Evolutionary conservation across 768 basidiomycete species (phyloP), one percentile per base, ranked within the genome.

Genomic region (Suillus lakei): DNA sequence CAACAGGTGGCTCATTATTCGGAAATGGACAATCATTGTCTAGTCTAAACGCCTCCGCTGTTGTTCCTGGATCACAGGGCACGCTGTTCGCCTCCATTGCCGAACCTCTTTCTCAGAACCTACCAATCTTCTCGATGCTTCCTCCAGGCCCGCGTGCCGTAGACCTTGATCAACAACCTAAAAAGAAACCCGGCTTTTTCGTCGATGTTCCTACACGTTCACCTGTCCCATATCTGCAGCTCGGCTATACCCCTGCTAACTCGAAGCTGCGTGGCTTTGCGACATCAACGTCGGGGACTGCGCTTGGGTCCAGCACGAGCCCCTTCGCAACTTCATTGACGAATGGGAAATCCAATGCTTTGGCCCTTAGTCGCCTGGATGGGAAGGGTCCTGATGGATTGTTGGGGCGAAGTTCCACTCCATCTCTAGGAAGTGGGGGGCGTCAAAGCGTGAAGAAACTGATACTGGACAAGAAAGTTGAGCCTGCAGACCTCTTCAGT

Each of bases 371-470:
- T 69, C 82, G 81, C 66, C 75, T 80, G 28, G 85, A 89, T 63
- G 76, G 77, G 60, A 81, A 82, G 70, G 75, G 76, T 51, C 58
- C 72, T 26, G 69, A 76, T 12, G 80, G 82, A 1, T 87, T 92
- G 70, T 65, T 90, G 64, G 84, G 82, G 51, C 74, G 77, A 10
- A 86, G 85, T 63, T 79, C 85, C 12, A 89, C 86, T 67, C 88
- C 90, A 1, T 81, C 87, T 5, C 76, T 93, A 58, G 91, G 92
- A 7, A 90, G 85, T 70, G 91, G 87, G 50, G 82, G 78, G 65
- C 83, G 90, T 62, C 87, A 91, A 64, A 97, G 94, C 73, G 93
- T 97, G 64, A 98, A 98, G 82, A 97, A 97, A 74, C 84, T 98
- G 64, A 89, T 95, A 43, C 75, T 98, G 67, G 92, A 95, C 73